Percentiles rank a stretch among this genome's conserved stretches.
phyloP scores from a whole-genome alignment of 2,329 filamentous ascomycete genomes.

The Bipolaris zeicola region DNA sequence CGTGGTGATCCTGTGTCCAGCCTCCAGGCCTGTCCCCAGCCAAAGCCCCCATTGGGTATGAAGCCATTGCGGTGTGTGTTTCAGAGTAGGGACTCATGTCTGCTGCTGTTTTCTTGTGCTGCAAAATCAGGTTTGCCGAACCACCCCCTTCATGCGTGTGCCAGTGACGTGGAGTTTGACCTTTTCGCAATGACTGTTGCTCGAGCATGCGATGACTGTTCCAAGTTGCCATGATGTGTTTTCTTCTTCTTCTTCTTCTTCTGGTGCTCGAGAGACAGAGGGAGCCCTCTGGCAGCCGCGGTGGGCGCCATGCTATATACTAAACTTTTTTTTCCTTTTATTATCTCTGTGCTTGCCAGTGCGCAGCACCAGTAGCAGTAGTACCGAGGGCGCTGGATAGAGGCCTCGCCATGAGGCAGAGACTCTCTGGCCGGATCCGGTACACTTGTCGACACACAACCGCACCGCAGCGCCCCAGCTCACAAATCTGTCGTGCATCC shows the following conservation, averaged over 20 bases:
- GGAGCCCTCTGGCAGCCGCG: not conserved
- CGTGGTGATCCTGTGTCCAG: constrained; percentile 15
- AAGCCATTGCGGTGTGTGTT: not conserved
- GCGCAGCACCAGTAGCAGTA: too few relatives aligned
- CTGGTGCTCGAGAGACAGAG: too few relatives aligned
- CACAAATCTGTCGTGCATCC: not conserved
- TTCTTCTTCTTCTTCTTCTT: too few relatives aligned
- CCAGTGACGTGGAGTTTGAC: not conserved
- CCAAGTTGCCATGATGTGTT: not conserved
- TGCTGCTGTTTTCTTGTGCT: not conserved
- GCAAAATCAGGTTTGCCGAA: not conserved
- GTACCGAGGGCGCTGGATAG: not conserved
- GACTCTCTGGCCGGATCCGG: not conserved
- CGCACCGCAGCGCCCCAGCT: not conserved
- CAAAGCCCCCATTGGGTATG: not conserved
- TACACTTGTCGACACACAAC: constrained; percentile 4
- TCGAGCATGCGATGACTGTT: not conserved
- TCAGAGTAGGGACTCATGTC: not conserved
- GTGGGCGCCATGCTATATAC: not conserved
- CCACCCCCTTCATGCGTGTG: not conserved
- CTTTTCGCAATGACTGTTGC: not conserved
- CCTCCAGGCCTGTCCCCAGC: not conserved
- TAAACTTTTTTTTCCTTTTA: not conserved
- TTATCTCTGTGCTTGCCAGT: not conserved
- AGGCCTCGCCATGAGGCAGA: not conserved